These are phyloP conservation scores for Penicillium sp. DNA, from an alignment of 2,329 filamentous ascomycete species.

Conservation along the genomic window DNA sequence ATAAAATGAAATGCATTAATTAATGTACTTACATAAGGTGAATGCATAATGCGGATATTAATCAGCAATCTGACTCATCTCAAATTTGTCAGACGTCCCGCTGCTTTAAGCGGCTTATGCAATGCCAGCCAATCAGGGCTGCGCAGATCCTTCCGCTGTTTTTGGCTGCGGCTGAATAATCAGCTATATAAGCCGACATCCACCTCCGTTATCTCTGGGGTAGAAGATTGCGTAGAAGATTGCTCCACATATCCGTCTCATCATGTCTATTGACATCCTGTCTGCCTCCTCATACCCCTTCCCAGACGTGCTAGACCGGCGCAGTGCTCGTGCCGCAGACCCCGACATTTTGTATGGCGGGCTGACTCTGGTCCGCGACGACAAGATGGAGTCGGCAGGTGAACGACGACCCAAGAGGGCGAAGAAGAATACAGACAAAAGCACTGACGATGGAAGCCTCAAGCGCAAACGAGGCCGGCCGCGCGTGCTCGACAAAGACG, in stretches of 20 bases:
- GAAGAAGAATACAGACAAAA: not conserved
- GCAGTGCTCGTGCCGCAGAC: not conserved
- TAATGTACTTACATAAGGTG: too few relatives aligned
- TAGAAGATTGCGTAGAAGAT: too few relatives aligned
- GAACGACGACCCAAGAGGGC: not conserved
- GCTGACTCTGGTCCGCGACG: conserved; percentile 1
- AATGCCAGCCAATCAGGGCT: too few relatives aligned
- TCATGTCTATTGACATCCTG: conserved; percentile 6
- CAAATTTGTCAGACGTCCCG: too few relatives aligned
- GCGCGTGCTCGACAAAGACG: conserved; percentile 69
- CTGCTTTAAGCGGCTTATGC: too few relatives aligned
- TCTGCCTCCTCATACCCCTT: conserved; percentile 11
- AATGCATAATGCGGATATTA: too few relatives aligned
- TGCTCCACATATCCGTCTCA: not conserved
- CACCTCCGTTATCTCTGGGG: too few relatives aligned
- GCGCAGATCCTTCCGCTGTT: too few relatives aligned
- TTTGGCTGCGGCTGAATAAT: too few relatives aligned
- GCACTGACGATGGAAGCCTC: not conserved
- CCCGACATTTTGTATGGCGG: conserved; percentile 6
- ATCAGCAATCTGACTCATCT: too few relatives aligned
- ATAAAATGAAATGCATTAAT: too few relatives aligned
- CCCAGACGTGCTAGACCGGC: not conserved
- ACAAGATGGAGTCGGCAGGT: not conserved
- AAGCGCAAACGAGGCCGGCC: conserved; percentile 66
- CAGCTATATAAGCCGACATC: too few relatives aligned